Conservation (phyloP, 495 filamentous ascomycete genomes). For the Aspergillus sparsus region DNA sequence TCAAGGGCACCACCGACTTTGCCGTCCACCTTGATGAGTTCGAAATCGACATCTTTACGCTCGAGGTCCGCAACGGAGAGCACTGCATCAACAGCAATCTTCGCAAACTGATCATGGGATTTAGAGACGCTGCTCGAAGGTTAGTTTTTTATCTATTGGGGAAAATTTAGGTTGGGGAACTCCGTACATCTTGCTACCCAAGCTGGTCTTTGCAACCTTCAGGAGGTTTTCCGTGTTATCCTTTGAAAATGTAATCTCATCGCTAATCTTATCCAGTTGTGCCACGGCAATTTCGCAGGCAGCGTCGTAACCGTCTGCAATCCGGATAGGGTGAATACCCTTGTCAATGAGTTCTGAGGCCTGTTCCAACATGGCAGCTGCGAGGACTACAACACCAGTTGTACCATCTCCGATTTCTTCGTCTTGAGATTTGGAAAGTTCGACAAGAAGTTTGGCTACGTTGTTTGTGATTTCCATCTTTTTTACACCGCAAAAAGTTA, state of each 20-base stretch:
- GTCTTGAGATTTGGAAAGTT: constrained; percentile 98
- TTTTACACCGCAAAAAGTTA: constrained; percentile 18
- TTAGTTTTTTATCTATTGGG: constrained; percentile 26
- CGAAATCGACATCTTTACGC: constrained; percentile 97
- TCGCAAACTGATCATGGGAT: constrained; percentile 95
- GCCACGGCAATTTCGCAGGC: constrained; percentile 94
- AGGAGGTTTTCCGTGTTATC: constrained; percentile 79
- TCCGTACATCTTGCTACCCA: constrained; percentile 90
- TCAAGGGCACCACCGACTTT: constrained; percentile 97
- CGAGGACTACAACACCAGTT: constrained; percentile 95
- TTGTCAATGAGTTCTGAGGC: constrained; percentile 99
- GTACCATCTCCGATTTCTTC: constrained; percentile 99
- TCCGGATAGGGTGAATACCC: constrained; percentile 96
- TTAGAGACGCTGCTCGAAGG: constrained; percentile 73
- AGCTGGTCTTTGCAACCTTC: constrained; percentile 91
- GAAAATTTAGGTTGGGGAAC: not conserved
- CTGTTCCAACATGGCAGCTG: constrained; percentile 92
- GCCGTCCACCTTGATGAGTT: constrained; percentile 98
- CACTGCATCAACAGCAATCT: constrained; percentile 96
- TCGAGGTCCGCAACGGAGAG: constrained; percentile 95
- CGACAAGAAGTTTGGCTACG: constrained; percentile 93
- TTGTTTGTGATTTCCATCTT: constrained; percentile 99
- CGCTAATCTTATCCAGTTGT: constrained; percentile 90
- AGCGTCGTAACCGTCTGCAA: constrained; percentile 96
- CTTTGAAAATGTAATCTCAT: constrained; percentile 79